Percentiles rank a stretch among this genome's conserved stretches.
phyloP scores from a whole-genome alignment of 805 yeast genomes.

The Kuraishia floccosa region DNA sequence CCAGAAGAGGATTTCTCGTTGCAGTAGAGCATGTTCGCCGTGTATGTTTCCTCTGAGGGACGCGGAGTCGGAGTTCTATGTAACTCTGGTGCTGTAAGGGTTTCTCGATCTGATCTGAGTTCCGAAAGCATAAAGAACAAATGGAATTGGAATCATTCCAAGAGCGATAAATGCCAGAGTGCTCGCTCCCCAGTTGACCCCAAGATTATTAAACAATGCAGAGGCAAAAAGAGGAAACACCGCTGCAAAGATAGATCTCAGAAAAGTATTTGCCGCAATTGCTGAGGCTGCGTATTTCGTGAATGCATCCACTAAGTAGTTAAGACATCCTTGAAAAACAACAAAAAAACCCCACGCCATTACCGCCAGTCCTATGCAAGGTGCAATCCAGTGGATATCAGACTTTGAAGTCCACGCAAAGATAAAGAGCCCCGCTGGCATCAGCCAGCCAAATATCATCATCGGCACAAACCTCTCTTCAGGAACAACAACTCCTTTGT shows the following conservation, averaged over 20 bases:
- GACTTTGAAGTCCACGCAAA: constrained; percentile 58
- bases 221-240: constrained; percentile 49
- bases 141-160: too few species aligned
- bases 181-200: constrained; percentile 48
- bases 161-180: too few species aligned
- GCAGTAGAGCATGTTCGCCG: too few species aligned
- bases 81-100: too few species aligned
- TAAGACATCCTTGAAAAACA: constrained; percentile 48
- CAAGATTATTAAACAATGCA: constrained; percentile 37
- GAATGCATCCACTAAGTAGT: constrained; percentile 52
- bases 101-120: too few species aligned
- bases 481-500: constrained; percentile 39
- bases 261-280: constrained; percentile 50
- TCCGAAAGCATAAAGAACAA: too few species aligned
- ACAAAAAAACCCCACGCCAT: constrained; percentile 43
- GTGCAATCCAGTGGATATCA: constrained; percentile 46
- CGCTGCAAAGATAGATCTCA: constrained; percentile 49
- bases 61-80: too few species aligned
- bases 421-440: constrained; percentile 44
- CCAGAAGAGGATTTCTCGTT: too few species aligned
- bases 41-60: too few species aligned
- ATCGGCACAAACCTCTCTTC: constrained; percentile 48
- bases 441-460: constrained; percentile 39
- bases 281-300: constrained; percentile 51
- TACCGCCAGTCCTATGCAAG: constrained; percentile 14